phyloP scores from a whole-genome alignment of 139 green algal species.

The Asterochloris sp. region DNA sequence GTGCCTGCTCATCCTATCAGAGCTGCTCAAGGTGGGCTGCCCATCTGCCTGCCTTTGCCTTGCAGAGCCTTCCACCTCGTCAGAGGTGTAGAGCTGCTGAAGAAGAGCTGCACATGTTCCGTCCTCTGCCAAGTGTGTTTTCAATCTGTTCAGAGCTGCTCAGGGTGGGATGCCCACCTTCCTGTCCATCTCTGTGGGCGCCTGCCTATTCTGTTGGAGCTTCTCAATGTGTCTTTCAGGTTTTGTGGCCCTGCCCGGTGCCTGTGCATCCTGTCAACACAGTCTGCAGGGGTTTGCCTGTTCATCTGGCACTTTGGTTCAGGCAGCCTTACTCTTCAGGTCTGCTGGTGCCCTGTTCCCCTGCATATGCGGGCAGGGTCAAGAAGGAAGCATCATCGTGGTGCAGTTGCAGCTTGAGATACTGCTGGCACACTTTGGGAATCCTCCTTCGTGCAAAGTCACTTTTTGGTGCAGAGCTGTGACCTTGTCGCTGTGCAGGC shows the following conservation, averaged over 20 bases:
- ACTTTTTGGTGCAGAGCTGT: not conserved
- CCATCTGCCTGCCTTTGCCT: not conserved
- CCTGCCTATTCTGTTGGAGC: not conserved
- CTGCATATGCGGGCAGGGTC: too few relatives aligned
- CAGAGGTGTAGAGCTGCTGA: not conserved
- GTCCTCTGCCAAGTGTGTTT: not conserved
- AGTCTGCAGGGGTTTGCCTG: too few relatives aligned
- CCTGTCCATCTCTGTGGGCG: not conserved
- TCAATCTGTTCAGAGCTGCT: too few relatives aligned
- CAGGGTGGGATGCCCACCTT: not conserved
- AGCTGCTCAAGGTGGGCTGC: conserved; percentile 54
- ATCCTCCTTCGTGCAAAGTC: not conserved
- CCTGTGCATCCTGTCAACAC: too few relatives aligned
- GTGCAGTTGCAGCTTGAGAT: not conserved
- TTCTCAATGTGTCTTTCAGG: too few relatives aligned
- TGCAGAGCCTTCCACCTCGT: not conserved
- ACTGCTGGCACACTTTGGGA: not conserved
- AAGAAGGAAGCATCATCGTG: too few relatives aligned
- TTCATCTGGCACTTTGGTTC: too few relatives aligned
- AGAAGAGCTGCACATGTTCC: not conserved
- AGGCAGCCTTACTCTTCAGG: too few relatives aligned
- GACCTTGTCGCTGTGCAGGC: not conserved
- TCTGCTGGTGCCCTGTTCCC: too few relatives aligned
- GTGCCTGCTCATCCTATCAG: conserved; percentile 79
- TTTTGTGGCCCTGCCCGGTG: too few relatives aligned